phyloP scores from a whole-genome alignment of 2,329 filamentous ascomycete genomes.

The Neofusicoccum ribis region DNA sequence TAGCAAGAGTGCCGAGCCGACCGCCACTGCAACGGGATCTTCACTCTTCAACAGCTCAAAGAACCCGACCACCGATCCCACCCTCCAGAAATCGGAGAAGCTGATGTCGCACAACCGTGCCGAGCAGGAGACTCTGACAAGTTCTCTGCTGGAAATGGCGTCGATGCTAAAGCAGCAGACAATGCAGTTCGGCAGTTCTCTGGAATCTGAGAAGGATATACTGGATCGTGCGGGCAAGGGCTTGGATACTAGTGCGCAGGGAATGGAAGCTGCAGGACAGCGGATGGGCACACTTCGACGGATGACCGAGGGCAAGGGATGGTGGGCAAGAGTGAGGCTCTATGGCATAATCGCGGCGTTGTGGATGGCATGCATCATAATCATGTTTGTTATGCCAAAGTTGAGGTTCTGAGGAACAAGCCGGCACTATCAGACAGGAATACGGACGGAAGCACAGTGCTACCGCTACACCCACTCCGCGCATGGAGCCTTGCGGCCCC shows the following conservation, averaged over 20 bases:
- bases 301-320: conserved; percentile 87
- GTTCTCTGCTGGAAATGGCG: conserved; percentile 79
- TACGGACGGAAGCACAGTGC: background rate
- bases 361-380: conserved; percentile 72
- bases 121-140: conserved; percentile 81
- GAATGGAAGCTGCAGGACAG: conserved; percentile 73
- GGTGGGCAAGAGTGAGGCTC: conserved; percentile 80
- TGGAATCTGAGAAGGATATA: conserved; percentile 74
- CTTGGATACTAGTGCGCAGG: conserved; percentile 72
- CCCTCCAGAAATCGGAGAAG: conserved; percentile 55
- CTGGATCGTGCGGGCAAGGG: conserved; percentile 70
- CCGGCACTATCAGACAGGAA: no score
- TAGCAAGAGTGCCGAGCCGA: conserved; percentile 22
- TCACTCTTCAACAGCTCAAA: conserved; percentile 26
- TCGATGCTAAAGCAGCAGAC: conserved; percentile 74
- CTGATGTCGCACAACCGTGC: conserved; percentile 73
- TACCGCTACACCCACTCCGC: no score
- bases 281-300: conserved; percentile 74
- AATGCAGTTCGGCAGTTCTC: conserved; percentile 66
- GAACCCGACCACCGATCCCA: conserved; percentile 23
- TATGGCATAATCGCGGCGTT: conserved; percentile 82
- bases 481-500: no score
- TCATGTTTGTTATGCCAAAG: conserved; percentile 88
- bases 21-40: conserved; percentile 25
- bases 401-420: conserved; percentile 67